These are phyloP conservation scores for Cyberlindnera japonica DNA, from an alignment of 805 yeast species.

Conservation along the genomic window DNA sequence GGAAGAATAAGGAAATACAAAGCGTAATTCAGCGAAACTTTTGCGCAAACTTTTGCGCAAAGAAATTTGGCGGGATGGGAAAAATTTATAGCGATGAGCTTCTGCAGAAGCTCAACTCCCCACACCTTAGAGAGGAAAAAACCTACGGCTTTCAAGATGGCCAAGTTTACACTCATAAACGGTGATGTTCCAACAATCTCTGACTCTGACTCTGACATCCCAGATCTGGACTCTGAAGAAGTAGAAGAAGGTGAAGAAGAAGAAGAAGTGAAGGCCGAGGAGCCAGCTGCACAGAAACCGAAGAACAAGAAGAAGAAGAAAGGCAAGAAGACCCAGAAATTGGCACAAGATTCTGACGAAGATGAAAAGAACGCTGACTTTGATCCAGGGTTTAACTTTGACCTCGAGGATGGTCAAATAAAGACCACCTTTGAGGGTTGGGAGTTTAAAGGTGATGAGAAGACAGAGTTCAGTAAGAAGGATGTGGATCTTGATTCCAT, in stretches of 20 bases:
- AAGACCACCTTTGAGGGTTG: conserved; percentile 64
- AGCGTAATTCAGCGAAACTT: too few relatives aligned
- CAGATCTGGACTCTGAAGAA: conserved; percentile 47
- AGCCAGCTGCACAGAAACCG: not conserved
- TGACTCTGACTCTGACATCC: conserved; percentile 70
- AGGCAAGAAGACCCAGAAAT: conserved; percentile 25
- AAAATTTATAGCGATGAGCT: conserved; percentile 21
- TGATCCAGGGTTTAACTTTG: conserved; percentile 72
- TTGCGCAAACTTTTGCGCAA: not conserved
- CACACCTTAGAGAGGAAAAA: not conserved
- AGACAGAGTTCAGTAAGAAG: conserved; percentile 30
- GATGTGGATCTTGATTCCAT: conserved; percentile 87
- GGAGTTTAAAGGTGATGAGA: conserved; percentile 65
- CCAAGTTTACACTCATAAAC: conserved; percentile 29
- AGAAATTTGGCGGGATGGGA: conserved; percentile 8
- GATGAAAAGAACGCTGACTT: conserved; percentile 48
- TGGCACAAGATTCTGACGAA: conserved; percentile 28
- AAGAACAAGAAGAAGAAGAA: conserved; percentile 23
- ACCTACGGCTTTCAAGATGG: conserved; percentile 13
- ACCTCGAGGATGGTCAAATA: conserved; percentile 54
- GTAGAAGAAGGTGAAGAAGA: conserved; percentile 28
- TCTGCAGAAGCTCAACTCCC: not conserved
- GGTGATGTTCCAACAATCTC: conserved; percentile 74
- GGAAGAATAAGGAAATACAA: too few relatives aligned
- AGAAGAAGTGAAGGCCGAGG: conserved; percentile 33